These are phyloP conservation scores for Polygonum maritimum DNA, from an alignment of 148 eudicot genomes.

Conservation along the genomic window DNA sequence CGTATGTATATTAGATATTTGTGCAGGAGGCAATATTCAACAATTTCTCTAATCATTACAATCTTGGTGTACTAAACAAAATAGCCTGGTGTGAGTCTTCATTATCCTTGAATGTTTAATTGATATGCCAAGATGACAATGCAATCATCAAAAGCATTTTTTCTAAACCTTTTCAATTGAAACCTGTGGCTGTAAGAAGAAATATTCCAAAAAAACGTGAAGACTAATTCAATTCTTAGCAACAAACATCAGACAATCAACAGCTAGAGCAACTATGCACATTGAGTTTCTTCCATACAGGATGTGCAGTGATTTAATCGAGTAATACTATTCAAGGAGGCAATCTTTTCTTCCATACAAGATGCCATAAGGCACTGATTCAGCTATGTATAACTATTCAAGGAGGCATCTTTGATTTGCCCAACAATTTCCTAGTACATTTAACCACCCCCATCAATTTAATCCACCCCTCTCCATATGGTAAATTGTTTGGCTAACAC, in stretches of 20 bases:
- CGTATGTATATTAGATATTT: background rate
- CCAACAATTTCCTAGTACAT: background rate
- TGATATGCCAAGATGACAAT: background rate
- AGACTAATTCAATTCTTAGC: background rate
- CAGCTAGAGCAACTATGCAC: background rate
- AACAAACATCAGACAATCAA: background rate
- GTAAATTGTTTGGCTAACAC: background rate
- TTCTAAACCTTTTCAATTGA: background rate
- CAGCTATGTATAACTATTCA: background rate
- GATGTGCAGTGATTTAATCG: background rate
- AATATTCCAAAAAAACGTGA: background rate
- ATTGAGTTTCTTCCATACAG: background rate
- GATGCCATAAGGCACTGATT: background rate
- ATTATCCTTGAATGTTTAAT: background rate
- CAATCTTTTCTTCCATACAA: background rate
- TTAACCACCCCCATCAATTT: background rate
- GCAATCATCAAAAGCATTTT: background rate
- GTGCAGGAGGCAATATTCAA: background rate
- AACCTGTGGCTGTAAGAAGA: background rate
- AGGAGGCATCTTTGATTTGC: background rate
- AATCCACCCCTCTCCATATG: background rate
- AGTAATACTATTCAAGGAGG: background rate
- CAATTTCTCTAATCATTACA: background rate
- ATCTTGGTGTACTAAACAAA: background rate
- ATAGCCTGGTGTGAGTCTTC: background rate